Evolutionary conservation across 2,329 filamentous ascomycete genomes (phyloP).

Genomic region (Talaromyces pinophilus): DNA sequence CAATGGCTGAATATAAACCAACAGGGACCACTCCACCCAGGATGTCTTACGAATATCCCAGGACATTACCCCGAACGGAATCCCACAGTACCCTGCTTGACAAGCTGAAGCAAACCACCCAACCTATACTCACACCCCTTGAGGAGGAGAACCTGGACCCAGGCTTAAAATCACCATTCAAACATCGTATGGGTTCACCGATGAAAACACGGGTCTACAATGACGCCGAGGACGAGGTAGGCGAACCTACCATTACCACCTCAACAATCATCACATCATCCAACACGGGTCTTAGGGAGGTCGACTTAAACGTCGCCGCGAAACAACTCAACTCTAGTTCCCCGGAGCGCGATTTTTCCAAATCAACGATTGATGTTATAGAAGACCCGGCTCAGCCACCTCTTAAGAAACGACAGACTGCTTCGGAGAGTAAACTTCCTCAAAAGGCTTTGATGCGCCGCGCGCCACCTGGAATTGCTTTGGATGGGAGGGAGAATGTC

Average conservation of each 20-base stretch:
- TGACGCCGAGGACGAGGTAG: conserved; percentile 47
- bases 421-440: conserved; percentile 45
- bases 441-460: conserved; percentile 41
- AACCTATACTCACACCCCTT: conserved; percentile 36
- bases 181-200: conserved; percentile 37
- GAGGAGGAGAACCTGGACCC: conserved; percentile 32
- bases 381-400: conserved; percentile 35
- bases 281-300: conserved; percentile 52
- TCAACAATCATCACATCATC: conserved; percentile 34
- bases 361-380: conserved; percentile 28
- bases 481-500: conserved; percentile 51
- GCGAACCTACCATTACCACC: conserved; percentile 33
- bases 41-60: conserved; percentile 76
- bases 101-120: conserved; percentile 47
- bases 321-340: conserved; percentile 26
- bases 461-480: conserved; percentile 37
- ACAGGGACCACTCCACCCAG: conserved; percentile 88
- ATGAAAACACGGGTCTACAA: conserved; percentile 57
- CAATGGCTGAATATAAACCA: conserved; percentile 75
- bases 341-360: conserved; percentile 12
- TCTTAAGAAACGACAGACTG: conserved; percentile 28
- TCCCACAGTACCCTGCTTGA: conserved; percentile 59
- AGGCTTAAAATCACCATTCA: conserved; percentile 25
- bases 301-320: conserved; percentile 52
- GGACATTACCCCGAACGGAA: conserved; percentile 73